Base-by-base conservation (phyloP, 2,329 filamentous ascomycete species). In the Phaeomoniella chlamydospora region DNA sequence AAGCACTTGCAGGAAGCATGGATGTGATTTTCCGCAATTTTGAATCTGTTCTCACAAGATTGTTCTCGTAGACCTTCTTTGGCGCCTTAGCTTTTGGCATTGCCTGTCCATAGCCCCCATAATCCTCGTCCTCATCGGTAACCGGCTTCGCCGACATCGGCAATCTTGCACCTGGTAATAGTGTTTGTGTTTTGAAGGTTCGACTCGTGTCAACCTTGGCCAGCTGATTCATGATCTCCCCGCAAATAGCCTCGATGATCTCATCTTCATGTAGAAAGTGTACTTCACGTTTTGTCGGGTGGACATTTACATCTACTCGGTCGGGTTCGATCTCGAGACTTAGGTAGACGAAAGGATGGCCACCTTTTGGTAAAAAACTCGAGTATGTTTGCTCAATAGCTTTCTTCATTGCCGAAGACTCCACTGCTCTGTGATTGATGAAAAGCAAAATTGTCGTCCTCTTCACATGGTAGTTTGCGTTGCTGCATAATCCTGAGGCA, bases 231-330 rank as follows among this genome's bases (percentile, higher is more conserved):
- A 82, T 73, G 15, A 98, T 80, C 36, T 82, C 73, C 41, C 78
- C 74, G 59, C 87, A 94, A 3, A 98, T 77, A 11, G 74, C 71
- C 43, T 90, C 82, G 33, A 90, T 80, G 32, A 98, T 93, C 47
- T 98, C 90, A 43, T 98, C 90, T 54, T 98, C 90, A 42, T 96
- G 94, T 15, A 98, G 67, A 48, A 98, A 96, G 50, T 96, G 90
- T 14, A 98, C 90, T 53, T 98, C 88, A 35, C 85, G 72, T 56
- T 98, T 98, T 0, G 90, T 98, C 0, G 90, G 90, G 55, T 98
- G 90, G 1, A 98, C 81, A 47, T 98, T 98, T 51, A 98, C 92
- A 55, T 98, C 90, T 3, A 98, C 85, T 36, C 88, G 71, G 16
- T 80, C 75, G 1, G 90, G 88, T 47, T 96, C 87, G 39, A 98